Conservation (phyloP, 176 grass and related monocot species). For the Aegilops tauschii region DNA sequence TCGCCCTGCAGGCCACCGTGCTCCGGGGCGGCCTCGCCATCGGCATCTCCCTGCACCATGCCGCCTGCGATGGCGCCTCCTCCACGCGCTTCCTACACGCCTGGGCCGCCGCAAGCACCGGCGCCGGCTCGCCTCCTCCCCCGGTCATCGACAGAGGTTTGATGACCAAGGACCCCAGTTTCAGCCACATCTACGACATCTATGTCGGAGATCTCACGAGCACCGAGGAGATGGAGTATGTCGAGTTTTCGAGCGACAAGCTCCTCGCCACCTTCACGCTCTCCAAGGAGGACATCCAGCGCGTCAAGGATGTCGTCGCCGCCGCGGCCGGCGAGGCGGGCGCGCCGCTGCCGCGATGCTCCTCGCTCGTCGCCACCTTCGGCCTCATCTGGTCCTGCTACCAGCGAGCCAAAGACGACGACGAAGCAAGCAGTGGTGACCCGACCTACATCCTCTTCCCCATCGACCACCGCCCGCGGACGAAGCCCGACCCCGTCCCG, state of each 20-base stretch:
- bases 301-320: background rate
- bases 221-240: background rate
- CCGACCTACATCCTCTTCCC: background rate
- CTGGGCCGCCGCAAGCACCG: background rate
- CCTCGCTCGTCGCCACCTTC: background rate
- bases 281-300: background rate
- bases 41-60: constrained; percentile 36
- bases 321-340: background rate
- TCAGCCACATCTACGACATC: background rate
- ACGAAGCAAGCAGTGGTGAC: background rate
- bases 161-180: background rate
- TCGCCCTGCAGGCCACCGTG: constrained; percentile 43
- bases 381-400: background rate
- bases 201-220: background rate
- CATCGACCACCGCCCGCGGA: background rate
- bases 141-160: constrained; percentile 27
- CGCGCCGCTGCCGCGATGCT: background rate
- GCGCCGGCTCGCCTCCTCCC: background rate
- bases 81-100: constrained; percentile 45
- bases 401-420: background rate
- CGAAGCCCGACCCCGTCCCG: background rate
- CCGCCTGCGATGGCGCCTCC: constrained; percentile 31
- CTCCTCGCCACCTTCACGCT: background rate
- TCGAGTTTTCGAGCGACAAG: background rate
- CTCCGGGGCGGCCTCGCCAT: constrained; percentile 31